Evolutionary conservation across 371 early-diverging fungal species (phyloP), one percentile per base, ranked within the genome.

Genomic region (Syncephalastrum contaminatum): DNA sequence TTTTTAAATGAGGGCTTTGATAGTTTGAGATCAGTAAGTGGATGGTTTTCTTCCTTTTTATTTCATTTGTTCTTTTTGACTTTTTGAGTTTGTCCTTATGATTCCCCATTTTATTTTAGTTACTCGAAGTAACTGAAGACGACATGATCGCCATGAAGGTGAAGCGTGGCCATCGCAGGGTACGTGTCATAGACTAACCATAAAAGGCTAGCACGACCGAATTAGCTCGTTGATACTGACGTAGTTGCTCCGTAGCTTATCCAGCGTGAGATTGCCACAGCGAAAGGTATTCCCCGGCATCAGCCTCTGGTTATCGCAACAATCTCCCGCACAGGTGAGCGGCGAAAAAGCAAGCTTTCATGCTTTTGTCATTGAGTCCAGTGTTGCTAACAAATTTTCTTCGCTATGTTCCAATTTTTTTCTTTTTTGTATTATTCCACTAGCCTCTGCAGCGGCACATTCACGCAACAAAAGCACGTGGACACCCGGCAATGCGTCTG

Each of bases 1-100:
- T 72, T 79, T 48, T 56, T 75, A 5, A 48, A 56, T 0, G 80
- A 79, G 65, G 80, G 80, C 1, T 79, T 79, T 54, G 80, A 79
- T 40, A 62, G 70, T 4, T 42, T 79, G 21, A 58, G 60, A 60
- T 71, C 79, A 19, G 79, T 78, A 71, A 53, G 63, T 15, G 4
- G 45, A 30, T 2, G 10, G 5, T 0, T 12, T 30, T 12, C 36
- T 10, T 1, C 36, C 10, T 10, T 30, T 8, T 30, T 5, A 8
- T 30, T 30, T 30, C 10, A 30, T 30, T 5, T 30, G 0, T 8
- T 8, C 2, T 30, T 30, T 8, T 30, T 30, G 3, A 10, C 25
- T 30, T 30, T 30, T 30, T 30, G 36, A 30, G 36, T 30, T 30
- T 30, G 36, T 0, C 36, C 36, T 30, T 30, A 6, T 30, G 36